A percentile compares a stretch with the other conserved stretches of the same genome.
These are phyloP conservation scores for Gardenia jasminoides DNA, from an alignment of 257 asterid species.

Conservation along the genomic window DNA sequence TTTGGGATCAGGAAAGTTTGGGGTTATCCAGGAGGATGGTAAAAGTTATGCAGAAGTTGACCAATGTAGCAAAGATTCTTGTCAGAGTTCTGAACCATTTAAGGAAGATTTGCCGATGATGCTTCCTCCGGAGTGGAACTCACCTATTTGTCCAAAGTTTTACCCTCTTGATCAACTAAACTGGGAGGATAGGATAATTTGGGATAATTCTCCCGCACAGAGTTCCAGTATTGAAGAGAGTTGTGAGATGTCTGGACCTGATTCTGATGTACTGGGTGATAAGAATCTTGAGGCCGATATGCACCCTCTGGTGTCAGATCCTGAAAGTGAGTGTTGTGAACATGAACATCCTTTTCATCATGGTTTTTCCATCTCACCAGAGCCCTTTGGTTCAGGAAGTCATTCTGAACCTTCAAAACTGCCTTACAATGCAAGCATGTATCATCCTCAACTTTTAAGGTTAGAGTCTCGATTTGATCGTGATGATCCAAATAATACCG, in stretches of 20 bases:
- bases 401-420: conserved; percentile 25
- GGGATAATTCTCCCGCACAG: conserved; percentile 72
- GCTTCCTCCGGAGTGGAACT: conserved; percentile 43
- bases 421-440: conserved; percentile 31
- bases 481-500: conserved; percentile 33
- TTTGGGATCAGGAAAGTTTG: conserved; percentile 44
- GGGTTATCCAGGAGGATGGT: conserved; percentile 38
- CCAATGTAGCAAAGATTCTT: conserved; percentile 49
- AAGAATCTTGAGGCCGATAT: conserved; percentile 36
- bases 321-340: conserved; percentile 40
- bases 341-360: conserved; percentile 38
- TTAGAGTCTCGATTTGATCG: conserved; percentile 59
- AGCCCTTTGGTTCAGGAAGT: conserved; percentile 60
- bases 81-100: conserved; percentile 67
- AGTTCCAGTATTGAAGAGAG: conserved; percentile 59
- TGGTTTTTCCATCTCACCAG: conserved; percentile 45
- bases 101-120: conserved; percentile 38
- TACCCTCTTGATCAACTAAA: conserved; percentile 88
- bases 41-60: conserved; percentile 33
- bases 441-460: conserved; percentile 87
- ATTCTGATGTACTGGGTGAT: conserved; percentile 57
- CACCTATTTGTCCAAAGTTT: conserved; percentile 44
- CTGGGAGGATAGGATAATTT: conserved; percentile 93
- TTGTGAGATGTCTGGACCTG: conserved; percentile 85
- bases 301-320: conserved; percentile 29